Base-by-base conservation (phyloP, 768 basidiomycete genomes). In the Rubroboletus satanas region DNA sequence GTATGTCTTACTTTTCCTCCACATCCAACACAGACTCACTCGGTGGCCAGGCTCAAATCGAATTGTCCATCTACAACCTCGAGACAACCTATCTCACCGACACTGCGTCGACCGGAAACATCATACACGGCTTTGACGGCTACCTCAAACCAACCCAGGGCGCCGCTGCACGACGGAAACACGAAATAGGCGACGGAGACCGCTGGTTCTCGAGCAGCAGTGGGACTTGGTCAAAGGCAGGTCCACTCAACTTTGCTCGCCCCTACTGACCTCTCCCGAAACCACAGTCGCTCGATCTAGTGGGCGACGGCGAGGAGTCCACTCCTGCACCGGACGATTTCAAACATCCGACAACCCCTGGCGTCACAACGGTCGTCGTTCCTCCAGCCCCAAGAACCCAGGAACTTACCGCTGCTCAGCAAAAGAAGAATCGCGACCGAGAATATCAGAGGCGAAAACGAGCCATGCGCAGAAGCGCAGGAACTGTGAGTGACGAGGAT, bases 131-230 rank as follows among this genome's bases (percentile, higher is more conserved):
- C 5, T 93, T 93, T 59, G 91, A 93, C 51, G 84, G 85, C 39
- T 93, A 92, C 66, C 80, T 93, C 54, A 93, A 93, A 71, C 87
- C 85, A 55, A 80, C 79, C 1, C 76, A 79, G 9, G 83, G 79
- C 7, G 69, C 70, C 18, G 69, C 70, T 4, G 70, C 69, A 9
- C 76, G 89, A 62, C 79, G 86, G 66, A 85, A 84, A 65, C 83
- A 85, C 60, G 90, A 93, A 60, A 80, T 90, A 54, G 82, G 79
- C 57, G 91, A 93, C 53, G 74, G 79, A 12, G 91, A 93, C 65
- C 79, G 91, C 45, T 74, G 92, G 57, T 93, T 93, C 71, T 90
- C 90, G 2, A 86, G 78, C 55, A 92, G 90, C 71, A 92, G 90
- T 61, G 65, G 81, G 31, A 90, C 90, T 3, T 83, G 81, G 70